These are phyloP conservation scores for Cercophora samala DNA, from an alignment of 495 filamentous ascomycete genomes.

Conservation along the genomic window DNA sequence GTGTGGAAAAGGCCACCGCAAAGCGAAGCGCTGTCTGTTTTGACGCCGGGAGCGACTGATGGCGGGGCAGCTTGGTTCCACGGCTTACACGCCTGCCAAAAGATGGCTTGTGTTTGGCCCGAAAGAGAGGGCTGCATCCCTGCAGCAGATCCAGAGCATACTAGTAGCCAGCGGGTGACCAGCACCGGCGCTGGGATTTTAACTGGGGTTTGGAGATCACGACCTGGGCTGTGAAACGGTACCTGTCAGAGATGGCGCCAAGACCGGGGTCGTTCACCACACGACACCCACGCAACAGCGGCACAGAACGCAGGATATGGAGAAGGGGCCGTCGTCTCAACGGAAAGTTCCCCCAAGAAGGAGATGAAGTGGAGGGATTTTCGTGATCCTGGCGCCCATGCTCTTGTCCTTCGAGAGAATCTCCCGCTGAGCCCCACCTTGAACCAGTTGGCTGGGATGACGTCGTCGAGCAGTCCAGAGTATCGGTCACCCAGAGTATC, in stretches of 20 bases:
- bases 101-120: slow-evolving; percentile 12
- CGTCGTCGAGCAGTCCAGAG: background rate
- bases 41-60: background rate
- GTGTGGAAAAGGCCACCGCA: slow-evolving; percentile 7
- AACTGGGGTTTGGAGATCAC: slow-evolving; percentile 16
- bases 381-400: background rate
- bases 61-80: background rate
- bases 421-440: background rate
- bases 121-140: slow-evolving; percentile 13
- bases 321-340: slow-evolving; percentile 2
- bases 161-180: slow-evolving; percentile 15
- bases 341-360: background rate
- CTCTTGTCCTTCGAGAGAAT: background rate
- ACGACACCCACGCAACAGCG: slow-evolving; percentile 7
- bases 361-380: background rate
- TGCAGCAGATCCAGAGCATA: slow-evolving; percentile 22
- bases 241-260: slow-evolving; percentile 33
- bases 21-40: background rate
- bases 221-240: slow-evolving; percentile 32
- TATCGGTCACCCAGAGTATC: too few species aligned
- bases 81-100: background rate
- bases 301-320: slow-evolving; percentile 4
- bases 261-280: slow-evolving; percentile 19
- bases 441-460: slow-evolving; percentile 2
- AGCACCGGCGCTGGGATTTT: slow-evolving; percentile 1